Evolutionary conservation across 768 basidiomycete species (phyloP).

Genomic region (Pleurotus citrinopileatus): DNA sequence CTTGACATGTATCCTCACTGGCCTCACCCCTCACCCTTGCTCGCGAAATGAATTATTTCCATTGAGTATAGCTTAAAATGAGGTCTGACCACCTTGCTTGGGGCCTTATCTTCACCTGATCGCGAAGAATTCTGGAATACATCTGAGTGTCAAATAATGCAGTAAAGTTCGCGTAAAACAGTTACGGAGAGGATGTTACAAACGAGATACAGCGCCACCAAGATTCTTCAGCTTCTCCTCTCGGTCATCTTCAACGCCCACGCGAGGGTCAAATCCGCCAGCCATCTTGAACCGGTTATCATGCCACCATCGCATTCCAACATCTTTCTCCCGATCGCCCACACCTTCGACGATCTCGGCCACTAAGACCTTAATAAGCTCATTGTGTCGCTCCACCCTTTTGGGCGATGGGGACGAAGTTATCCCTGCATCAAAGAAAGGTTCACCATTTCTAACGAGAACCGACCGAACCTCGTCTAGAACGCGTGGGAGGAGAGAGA

Average conservation of each 20-base stretch:
- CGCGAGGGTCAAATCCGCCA: neutral
- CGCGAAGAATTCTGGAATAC: conserved; percentile 2
- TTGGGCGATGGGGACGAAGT: conserved; percentile 6
- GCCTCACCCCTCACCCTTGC: neutral
- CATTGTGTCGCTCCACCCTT: conserved; percentile 27
- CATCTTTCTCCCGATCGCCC: conserved; percentile 68
- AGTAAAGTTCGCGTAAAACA: neutral
- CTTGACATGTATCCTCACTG: neutral
- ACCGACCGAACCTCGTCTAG: conserved; percentile 46
- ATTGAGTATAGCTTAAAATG: neutral
- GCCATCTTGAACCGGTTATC: conserved; percentile 28
- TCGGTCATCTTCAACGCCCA: neutral
- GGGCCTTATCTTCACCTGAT: neutral
- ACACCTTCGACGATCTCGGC: conserved; percentile 60
- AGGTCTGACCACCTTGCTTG: neutral
- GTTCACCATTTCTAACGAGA: conserved; percentile 18
- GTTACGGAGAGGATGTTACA: conserved; percentile 1
- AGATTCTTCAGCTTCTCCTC: neutral
- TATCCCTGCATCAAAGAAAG: conserved; percentile 20
- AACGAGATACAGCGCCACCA: conserved; percentile 5
- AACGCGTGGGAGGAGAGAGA: conserved; percentile 49
- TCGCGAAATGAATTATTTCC: neutral
- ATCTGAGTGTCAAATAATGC: neutral
- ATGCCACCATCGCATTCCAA: conserved; percentile 74
- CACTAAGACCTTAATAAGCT: conserved; percentile 58